Base-by-base conservation (phyloP, 2,329 filamentous ascomycete genomes). In the Exophiala lecanii-corni region DNA sequence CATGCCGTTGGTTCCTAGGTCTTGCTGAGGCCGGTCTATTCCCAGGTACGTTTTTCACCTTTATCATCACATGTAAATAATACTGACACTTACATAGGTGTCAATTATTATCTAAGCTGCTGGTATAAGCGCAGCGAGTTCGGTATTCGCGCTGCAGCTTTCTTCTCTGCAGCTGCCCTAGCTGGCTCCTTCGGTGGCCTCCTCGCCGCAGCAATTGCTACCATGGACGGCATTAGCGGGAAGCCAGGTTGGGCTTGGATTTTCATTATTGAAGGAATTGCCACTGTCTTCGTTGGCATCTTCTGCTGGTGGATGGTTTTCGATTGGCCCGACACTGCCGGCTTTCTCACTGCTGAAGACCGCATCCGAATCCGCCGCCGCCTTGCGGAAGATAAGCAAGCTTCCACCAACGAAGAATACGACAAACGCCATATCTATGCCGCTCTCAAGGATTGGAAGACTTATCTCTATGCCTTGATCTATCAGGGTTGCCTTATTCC, bases 51-150 rank as follows among this genome's bases (percentile, higher is more conserved):
- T 12, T 28, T n/a, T 9, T n/a, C n/a, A n/a, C 25, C 9, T n/a
- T 28, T n/a, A 32, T 5, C 12, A 5, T 5, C n/a, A 12, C 17
- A 7, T 12, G 5, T 32, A 13, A 94, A 92, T 60, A 89, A 41
- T 25, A 20, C 18, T 41, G 18, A 41, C 17, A 6, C 13, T 5
- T 5, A 4, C 10, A 9, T 30, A 46, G 39, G 45, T 2, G 41
- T 43, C 26, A 47, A 47, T 25, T 68, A 66, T 49, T 70, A 69
- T 49, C 55, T 74, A 4, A 70, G 70, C 3, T 76, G 76, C 52
- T 77, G 75, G 66, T 79, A 79, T 55, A 70, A 72, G 13, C 66
- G 70, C 4, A 69, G 73, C 2, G 77, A 81, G 57, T 66, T 75
- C 16, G 74, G 71, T 2, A 72, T 78, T 56, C 75, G 79, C 4